Conservation (phyloP, 2,329 filamentous ascomycete species). For the Ceratocystis diversiconidia region DNA sequence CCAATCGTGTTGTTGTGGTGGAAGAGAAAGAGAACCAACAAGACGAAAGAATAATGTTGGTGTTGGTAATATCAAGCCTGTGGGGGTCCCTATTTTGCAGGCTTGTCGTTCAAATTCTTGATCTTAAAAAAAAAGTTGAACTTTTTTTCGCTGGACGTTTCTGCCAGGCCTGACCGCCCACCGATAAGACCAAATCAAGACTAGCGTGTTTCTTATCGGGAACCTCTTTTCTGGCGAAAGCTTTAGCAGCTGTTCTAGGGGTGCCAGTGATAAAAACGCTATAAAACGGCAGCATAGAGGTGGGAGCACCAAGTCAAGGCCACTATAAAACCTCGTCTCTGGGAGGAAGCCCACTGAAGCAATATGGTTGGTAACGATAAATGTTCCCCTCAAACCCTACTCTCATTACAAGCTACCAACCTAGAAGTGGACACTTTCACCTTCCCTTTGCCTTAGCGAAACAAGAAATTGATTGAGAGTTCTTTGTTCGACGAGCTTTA, state of each 20-base stretch:
- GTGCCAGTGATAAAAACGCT: not conserved
- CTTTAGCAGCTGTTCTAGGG: not conserved
- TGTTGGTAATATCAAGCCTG: slow-evolving; percentile 11
- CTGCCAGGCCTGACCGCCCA: slow-evolving; percentile 18
- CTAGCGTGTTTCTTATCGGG: slow-evolving; percentile 13
- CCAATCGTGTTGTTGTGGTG: not conserved
- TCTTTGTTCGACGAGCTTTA: not conserved
- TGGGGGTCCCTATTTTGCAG: slow-evolving; percentile 16
- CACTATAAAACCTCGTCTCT: not conserved
- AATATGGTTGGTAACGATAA: not conserved
- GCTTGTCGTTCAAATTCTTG: slow-evolving; percentile 16
- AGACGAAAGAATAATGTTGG: slow-evolving; percentile 4
- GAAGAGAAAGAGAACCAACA: slow-evolving; percentile 6
- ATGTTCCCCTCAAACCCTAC: not conserved
- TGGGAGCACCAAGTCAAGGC: no score
- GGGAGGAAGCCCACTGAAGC: not conserved
- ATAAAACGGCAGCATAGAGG: no score
- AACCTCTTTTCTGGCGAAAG: not conserved
- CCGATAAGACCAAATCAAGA: slow-evolving; percentile 13
- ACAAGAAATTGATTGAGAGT: not conserved
- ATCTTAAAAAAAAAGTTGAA: slow-evolving; percentile 24
- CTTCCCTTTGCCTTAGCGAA: not conserved
- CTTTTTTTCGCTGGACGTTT: slow-evolving; percentile 19
- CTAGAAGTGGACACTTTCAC: slow-evolving; percentile 17
- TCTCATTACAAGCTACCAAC: not conserved